These are phyloP conservation scores for Jatropha podagrica DNA, from an alignment of 441 rosid genomes.

Conservation along the genomic window DNA sequence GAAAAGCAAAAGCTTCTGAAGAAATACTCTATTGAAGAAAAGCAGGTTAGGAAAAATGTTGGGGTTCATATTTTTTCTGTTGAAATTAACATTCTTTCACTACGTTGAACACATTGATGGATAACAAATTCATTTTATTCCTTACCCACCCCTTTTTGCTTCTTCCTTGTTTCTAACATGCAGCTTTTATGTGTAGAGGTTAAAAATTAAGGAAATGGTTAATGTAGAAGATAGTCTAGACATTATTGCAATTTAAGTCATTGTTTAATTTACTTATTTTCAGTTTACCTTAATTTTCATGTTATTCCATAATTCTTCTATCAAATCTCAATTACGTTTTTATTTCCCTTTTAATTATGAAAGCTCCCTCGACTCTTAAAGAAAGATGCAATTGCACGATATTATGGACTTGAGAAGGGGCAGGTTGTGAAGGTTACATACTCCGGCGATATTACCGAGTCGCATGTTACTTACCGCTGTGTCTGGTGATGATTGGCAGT, in stretches of 20 bases:
- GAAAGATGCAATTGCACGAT: constrained; percentile 60
- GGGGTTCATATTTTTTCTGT: background rate
- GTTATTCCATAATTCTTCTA: background rate
- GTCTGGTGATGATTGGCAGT: constrained; percentile 52
- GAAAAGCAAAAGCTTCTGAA: constrained; percentile 67
- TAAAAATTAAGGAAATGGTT: background rate
- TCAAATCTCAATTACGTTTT: constrained; percentile 1
- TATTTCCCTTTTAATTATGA: background rate
- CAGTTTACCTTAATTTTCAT: background rate
- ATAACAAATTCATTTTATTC: background rate
- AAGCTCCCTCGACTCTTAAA: constrained; percentile 78
- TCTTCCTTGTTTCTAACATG: background rate
- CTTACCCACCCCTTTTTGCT: background rate
- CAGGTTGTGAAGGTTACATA: constrained; percentile 71
- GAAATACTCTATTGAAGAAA: constrained; percentile 64
- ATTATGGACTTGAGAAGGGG: constrained; percentile 79
- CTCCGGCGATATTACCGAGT: constrained; percentile 52
- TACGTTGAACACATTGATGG: background rate
- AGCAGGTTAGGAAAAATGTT: constrained; percentile 52
- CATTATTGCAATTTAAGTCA: background rate
- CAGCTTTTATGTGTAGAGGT: background rate
- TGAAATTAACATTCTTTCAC: background rate
- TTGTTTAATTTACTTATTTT: background rate
- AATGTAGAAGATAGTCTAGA: background rate
- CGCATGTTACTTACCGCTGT: constrained; percentile 70